Evolutionary conservation across 352 stramenopile genomes (phyloP).

Genomic region (Globisporangium lucens): DNA sequence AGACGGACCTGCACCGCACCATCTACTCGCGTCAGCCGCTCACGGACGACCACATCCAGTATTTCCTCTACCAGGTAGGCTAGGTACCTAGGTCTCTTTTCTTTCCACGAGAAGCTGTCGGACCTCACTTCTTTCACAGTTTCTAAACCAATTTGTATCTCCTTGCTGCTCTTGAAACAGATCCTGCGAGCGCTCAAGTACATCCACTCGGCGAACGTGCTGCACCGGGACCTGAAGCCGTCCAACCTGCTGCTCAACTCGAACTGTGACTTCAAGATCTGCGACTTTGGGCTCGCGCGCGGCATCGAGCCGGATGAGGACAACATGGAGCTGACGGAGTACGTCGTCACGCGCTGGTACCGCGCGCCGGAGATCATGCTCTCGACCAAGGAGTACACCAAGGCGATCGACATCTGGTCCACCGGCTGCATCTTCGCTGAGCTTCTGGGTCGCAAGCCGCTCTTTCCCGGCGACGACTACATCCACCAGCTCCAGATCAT

Average conservation of each 20-base stretch:
- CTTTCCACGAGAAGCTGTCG: background rate
- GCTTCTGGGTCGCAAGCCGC: constrained; percentile 83
- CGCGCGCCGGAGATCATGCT: constrained; percentile 96
- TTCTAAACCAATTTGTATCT: background rate
- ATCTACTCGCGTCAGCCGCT: constrained; percentile 95
- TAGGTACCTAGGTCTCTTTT: constrained; percentile 19
- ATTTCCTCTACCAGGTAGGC: constrained; percentile 86
- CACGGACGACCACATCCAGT: constrained; percentile 92
- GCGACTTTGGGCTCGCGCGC: constrained; percentile 90
- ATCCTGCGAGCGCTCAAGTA: constrained; percentile 95
- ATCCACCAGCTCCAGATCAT: constrained; percentile 99
- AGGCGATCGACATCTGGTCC: constrained; percentile 96
- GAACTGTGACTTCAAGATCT: constrained; percentile 90
- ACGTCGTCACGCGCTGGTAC: constrained; percentile 90
- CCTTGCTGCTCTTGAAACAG: constrained; percentile 31
- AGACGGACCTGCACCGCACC: constrained; percentile 97
- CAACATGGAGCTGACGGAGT: constrained; percentile 91
- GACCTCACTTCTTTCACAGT: background rate
- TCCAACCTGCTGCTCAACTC: constrained; percentile 96
- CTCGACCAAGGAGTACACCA: constrained; percentile 94
- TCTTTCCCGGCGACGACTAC: constrained; percentile 98
- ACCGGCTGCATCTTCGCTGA: constrained; percentile 94
- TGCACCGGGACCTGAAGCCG: constrained; percentile 97
- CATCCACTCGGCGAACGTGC: constrained; percentile 93
- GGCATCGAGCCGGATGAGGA: constrained; percentile 79